phyloP scores from a whole-genome alignment of 805 yeast species.

The Maudiozyma barnettii region DNA sequence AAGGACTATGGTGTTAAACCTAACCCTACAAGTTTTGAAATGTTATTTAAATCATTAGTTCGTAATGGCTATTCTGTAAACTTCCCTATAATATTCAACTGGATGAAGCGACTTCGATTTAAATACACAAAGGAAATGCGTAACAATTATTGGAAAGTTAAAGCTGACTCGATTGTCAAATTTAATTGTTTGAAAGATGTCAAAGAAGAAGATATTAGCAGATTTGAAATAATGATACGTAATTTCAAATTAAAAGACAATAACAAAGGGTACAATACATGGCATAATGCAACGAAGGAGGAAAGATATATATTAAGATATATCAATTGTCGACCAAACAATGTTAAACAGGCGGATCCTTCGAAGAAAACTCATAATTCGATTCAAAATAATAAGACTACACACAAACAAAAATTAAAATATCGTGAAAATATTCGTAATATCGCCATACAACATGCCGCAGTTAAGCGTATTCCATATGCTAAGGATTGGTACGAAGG shows the following conservation, averaged over 20 bases:
- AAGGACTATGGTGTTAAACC: slow-evolving; percentile 24
- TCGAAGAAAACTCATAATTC: neutral
- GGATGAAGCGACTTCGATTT: slow-evolving; percentile 13
- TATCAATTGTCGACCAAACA: slow-evolving; percentile 18
- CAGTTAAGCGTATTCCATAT: slow-evolving; percentile 26
- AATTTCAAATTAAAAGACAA: neutral
- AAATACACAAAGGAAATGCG: slow-evolving; percentile 7
- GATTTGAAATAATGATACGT: neutral
- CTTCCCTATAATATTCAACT: slow-evolving; percentile 17
- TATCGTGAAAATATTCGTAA: slow-evolving; percentile 15
- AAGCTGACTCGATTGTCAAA: slow-evolving; percentile 19
- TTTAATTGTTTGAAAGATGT: slow-evolving; percentile 9
- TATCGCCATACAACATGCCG: slow-evolving; percentile 21
- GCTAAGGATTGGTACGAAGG: slow-evolving; percentile 26
- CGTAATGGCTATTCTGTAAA: slow-evolving; percentile 7
- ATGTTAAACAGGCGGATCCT: neutral
- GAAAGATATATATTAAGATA: slow-evolving; percentile 12
- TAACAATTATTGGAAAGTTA: slow-evolving; percentile 18
- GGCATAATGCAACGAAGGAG: slow-evolving; percentile 8
- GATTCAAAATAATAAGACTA: neutral
- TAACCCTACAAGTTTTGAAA: slow-evolving; percentile 25
- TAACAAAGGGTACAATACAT: slow-evolving; percentile 6
- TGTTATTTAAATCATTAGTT: slow-evolving; percentile 7
- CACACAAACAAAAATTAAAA: slow-evolving; percentile 7
- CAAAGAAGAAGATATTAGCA: neutral